Evolutionary conservation across 2,329 filamentous ascomycete species (phyloP).

Genomic region (Arthrobotrys sphaeroides): DNA sequence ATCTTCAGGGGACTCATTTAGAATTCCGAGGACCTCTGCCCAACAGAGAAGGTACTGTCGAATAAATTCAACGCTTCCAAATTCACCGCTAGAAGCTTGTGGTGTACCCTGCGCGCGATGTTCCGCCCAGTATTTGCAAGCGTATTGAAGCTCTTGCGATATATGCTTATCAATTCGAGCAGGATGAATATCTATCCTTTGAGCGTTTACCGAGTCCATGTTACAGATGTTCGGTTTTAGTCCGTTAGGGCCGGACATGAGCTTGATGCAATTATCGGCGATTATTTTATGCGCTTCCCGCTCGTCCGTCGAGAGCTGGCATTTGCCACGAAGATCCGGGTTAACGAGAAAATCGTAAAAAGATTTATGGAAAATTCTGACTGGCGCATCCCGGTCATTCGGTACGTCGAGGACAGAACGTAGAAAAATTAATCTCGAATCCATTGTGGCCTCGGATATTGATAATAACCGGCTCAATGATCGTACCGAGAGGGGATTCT

Average conservation of each 20-base stretch:
- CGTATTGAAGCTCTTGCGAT: conserved; percentile 16
- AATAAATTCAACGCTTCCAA: too few species aligned
- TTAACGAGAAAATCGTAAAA: background rate
- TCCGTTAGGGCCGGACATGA: background rate
- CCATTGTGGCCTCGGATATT: background rate
- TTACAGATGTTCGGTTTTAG: background rate
- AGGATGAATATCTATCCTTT: background rate
- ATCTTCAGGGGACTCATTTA: too few species aligned
- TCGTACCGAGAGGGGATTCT: background rate
- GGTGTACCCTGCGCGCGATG: background rate
- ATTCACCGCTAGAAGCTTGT: too few species aligned
- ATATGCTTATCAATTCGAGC: background rate
- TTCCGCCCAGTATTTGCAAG: conserved; percentile 29
- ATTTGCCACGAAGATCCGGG: background rate
- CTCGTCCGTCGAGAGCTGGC: background rate
- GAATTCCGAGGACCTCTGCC: background rate
- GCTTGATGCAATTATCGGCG: background rate
- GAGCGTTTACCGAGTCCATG: background rate
- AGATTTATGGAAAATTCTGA: conserved; percentile 3
- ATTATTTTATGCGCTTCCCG: background rate
- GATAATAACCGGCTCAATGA: background rate
- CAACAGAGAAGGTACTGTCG: background rate
- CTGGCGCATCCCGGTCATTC: background rate
- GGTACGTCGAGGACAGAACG: conserved; percentile 16
- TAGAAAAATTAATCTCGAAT: background rate